These are phyloP conservation scores for Daphne laureola DNA, from an alignment of 441 rosid genomes.

Conservation along the genomic window DNA sequence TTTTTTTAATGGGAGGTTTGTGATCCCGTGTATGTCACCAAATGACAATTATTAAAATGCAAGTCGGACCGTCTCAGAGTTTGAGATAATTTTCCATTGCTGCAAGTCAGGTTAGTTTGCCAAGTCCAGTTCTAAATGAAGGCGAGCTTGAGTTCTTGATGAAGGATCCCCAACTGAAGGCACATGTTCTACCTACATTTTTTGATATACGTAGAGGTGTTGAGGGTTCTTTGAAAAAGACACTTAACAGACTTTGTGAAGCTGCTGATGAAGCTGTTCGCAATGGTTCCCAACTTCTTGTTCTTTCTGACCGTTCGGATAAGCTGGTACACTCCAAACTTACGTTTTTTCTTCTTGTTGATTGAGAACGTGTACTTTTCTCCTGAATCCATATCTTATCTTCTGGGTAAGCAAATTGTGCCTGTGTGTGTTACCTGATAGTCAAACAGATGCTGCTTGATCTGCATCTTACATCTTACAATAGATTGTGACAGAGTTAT, in stretches of 20 bases:
- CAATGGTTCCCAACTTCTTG: conserved; percentile 90
- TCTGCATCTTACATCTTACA: too few species aligned
- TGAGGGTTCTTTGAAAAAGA: conserved; percentile 83
- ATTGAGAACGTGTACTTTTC: too few species aligned
- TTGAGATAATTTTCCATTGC: conserved; percentile 4
- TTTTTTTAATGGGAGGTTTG: not conserved
- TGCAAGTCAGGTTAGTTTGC: conserved; percentile 58
- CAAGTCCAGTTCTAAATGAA: conserved; percentile 89
- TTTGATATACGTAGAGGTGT: conserved; percentile 90
- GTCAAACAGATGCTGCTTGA: not conserved
- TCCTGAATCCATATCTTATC: not conserved
- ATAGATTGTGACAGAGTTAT: too few species aligned
- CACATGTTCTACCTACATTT: conserved; percentile 61
- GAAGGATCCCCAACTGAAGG: conserved; percentile 64
- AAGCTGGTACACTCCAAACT: conserved; percentile 41
- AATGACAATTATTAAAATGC: conserved; percentile 8
- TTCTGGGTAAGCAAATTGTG: not conserved
- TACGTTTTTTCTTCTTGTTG: too few species aligned
- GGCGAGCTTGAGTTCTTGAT: conserved; percentile 78
- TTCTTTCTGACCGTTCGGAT: conserved; percentile 85
- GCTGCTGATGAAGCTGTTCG: conserved; percentile 98
- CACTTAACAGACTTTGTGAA: conserved; percentile 69
- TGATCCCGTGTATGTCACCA: not conserved
- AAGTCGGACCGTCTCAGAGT: conserved; percentile 13
- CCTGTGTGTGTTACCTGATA: not conserved